Evolutionary conservation across 1,284 basidiomycete species (phyloP).

Genomic region (Tilletia indica): DNA sequence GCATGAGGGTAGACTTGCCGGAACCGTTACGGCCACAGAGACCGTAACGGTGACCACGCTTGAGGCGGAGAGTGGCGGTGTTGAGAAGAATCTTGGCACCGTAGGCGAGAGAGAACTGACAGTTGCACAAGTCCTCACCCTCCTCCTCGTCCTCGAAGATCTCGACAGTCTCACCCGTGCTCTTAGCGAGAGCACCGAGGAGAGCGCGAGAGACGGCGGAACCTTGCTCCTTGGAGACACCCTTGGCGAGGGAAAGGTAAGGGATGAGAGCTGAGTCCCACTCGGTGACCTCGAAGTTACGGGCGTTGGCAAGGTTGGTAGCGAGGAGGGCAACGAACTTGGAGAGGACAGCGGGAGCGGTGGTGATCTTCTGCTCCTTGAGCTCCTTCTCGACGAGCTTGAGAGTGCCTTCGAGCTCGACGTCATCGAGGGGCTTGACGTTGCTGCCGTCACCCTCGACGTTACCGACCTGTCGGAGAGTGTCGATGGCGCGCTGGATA

Average conservation of each 20-base stretch:
- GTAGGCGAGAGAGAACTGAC: slow-evolving; percentile 57
- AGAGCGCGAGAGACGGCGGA: slow-evolving; percentile 39
- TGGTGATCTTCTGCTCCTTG: slow-evolving; percentile 37
- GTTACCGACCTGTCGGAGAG: slow-evolving; percentile 52
- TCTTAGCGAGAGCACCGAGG: slow-evolving; percentile 50
- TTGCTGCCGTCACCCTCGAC: slow-evolving; percentile 53
- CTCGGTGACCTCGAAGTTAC: slow-evolving; percentile 55
- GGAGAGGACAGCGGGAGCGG: slow-evolving; percentile 39
- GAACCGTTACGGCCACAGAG: slow-evolving; percentile 56
- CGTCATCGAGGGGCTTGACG: slow-evolving; percentile 53
- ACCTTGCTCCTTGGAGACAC: slow-evolving; percentile 44
- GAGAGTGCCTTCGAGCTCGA: slow-evolving; percentile 40
- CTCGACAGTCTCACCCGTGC: slow-evolving; percentile 53
- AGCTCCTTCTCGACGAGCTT: slow-evolving; percentile 46
- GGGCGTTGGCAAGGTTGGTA: slow-evolving; percentile 54
- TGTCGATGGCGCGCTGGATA: slow-evolving; percentile 55
- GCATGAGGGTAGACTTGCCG: slow-evolving; percentile 56
- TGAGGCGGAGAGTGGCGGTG: slow-evolving; percentile 55
- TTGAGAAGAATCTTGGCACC: slow-evolving; percentile 57
- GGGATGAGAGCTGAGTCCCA: slow-evolving; percentile 52
- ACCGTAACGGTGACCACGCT: slow-evolving; percentile 57
- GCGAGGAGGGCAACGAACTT: slow-evolving; percentile 49
- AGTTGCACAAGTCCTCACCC: slow-evolving; percentile 56
- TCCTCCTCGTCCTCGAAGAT: slow-evolving; percentile 57
- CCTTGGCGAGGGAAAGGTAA: slow-evolving; percentile 53